Base-by-base conservation (phyloP, 768 basidiomycete genomes). In the Lentinula edodes region DNA sequence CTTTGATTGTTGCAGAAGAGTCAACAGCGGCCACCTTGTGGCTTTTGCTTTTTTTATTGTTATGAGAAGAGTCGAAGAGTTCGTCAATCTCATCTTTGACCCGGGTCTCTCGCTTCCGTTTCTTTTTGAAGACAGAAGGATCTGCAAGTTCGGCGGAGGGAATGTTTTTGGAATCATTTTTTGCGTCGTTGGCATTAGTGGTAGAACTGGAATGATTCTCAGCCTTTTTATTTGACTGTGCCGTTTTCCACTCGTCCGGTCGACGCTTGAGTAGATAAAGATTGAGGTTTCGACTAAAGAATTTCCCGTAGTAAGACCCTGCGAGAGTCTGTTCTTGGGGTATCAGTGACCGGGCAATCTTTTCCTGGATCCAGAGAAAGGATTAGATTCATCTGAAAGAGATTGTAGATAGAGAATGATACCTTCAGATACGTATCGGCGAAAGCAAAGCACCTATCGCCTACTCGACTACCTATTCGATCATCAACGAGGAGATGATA, bases 401-500 rank as follows among this genome's bases (percentile, higher is more conserved):
- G 34, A n/a, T 36, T 5, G 38, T 53, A 63, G 9, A 53, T 15
- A 23, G 32, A 5, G 18, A 10, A 43, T 69, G 79, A 23, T 63
- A 95, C 94, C 78, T 90, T 95, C 65, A 97, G 81, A 73, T 91
- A 98, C 0, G 92, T 88, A 74, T 99, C 97, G n/a, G 91, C 88
- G 63, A 83, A 86, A 1, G 81, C 85, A 93, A 94, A 98, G 65
- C 90, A 91, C n/a, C 89, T 86, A 68, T 95, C 96, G 5, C 84
- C 91, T 0, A 98, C 87, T 52, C 93, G 82, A 67, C 91, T 93
- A 50, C 97, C 97, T 64, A 97, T 85, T 50, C 90, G 86, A 70
- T 98, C 93, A 70, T 95, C 90, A 5, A 90, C 91, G 38, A 99
- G 85, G 35, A 76, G 69, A 69, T 89, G 87, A 73, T 88, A 97